A percentile compares a stretch with the other conserved stretches of the same genome.
phyloP scores from a whole-genome alignment of 768 basidiomycete genomes.

The Wakefieldia striispora region DNA sequence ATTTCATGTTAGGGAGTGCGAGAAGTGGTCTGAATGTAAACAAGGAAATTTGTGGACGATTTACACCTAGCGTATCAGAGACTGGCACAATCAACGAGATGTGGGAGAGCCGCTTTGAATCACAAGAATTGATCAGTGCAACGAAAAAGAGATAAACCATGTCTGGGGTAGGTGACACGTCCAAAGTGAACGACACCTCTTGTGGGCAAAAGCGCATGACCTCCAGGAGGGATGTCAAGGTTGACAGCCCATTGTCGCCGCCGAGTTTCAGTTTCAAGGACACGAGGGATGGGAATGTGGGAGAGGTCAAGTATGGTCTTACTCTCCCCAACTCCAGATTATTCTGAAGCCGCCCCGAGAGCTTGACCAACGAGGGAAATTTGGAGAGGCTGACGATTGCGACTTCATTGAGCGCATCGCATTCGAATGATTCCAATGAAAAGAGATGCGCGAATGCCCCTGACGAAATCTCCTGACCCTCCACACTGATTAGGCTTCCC shows the following conservation, averaged over 20 bases:
- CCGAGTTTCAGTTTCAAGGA: slow-evolving; percentile 7
- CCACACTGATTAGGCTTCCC: too few species aligned
- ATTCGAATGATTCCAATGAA: too few species aligned
- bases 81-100: slow-evolving; percentile 8
- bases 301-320: slow-evolving; percentile 5
- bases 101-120: background rate
- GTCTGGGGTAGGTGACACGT: slow-evolving; percentile 9
- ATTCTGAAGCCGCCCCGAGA: slow-evolving; percentile 14
- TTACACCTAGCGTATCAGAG: background rate
- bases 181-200: slow-evolving; percentile 15
- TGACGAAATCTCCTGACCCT: slow-evolving; percentile 20
- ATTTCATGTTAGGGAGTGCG: slow-evolving; percentile 2
- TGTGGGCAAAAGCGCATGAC: slow-evolving; percentile 14
- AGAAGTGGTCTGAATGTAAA: slow-evolving; percentile 19
- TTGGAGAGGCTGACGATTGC: slow-evolving; percentile 15
- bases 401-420: too few species aligned
- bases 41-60: slow-evolving; percentile 6
- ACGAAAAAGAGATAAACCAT: slow-evolving; percentile 22
- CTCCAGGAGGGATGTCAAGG: slow-evolving; percentile 20
- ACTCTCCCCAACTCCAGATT: slow-evolving; percentile 17
- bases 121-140: slow-evolving; percentile 13
- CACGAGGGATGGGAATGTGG: slow-evolving; percentile 13
- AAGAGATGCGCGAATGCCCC: too few species aligned
- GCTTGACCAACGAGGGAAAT: slow-evolving; percentile 13
- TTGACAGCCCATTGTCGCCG: slow-evolving; percentile 5